phyloP scores from a whole-genome alignment of 805 yeast genomes.

The Metschnikowia lochheadii region DNA sequence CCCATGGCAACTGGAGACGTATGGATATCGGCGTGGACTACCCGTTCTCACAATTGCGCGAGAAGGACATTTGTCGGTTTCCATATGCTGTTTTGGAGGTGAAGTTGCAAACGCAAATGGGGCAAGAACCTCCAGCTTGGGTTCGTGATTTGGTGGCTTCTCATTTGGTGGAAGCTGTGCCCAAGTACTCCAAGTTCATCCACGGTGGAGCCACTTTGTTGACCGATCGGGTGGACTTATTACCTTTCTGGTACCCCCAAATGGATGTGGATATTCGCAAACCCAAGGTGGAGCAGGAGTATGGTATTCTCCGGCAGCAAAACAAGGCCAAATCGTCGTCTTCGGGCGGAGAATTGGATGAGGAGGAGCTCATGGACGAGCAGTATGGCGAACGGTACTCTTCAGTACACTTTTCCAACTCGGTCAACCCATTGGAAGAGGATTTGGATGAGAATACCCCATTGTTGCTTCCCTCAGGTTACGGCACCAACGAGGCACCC shows the following conservation, averaged over 20 bases:
- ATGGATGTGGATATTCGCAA: slow-evolving; percentile 94
- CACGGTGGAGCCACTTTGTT: slow-evolving; percentile 94
- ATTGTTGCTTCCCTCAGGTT: slow-evolving; percentile 38
- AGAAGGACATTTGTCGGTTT: slow-evolving; percentile 82
- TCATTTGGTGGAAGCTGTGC: slow-evolving; percentile 96
- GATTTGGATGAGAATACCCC: slow-evolving; percentile 48
- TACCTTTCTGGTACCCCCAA: slow-evolving; percentile 98
- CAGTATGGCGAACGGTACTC: slow-evolving; percentile 23
- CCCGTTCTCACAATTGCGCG: slow-evolving; percentile 86
- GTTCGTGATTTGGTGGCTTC: slow-evolving; percentile 86
- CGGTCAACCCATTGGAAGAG: slow-evolving; percentile 43
- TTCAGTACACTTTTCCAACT: slow-evolving; percentile 43
- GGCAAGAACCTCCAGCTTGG: slow-evolving; percentile 99
- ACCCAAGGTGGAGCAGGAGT: slow-evolving; percentile 59
- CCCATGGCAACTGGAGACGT: slow-evolving; percentile 94
- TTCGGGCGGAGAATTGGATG: slow-evolving; percentile 60
- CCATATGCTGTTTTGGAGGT: slow-evolving; percentile 98
- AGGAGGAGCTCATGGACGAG: slow-evolving; percentile 57
- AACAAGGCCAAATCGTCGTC: slow-evolving; percentile 27
- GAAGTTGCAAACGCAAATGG: slow-evolving; percentile 93
- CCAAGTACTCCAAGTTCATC: slow-evolving; percentile 94
- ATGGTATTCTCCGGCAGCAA: slow-evolving; percentile 57
- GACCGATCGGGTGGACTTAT: slow-evolving; percentile 74
- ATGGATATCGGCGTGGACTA: slow-evolving; percentile 97
- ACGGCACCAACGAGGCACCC: slow-evolving; percentile 23